phyloP scores from a whole-genome alignment of 2,329 filamentous ascomycete species.

The Byssoonygena ceratinophila region DNA sequence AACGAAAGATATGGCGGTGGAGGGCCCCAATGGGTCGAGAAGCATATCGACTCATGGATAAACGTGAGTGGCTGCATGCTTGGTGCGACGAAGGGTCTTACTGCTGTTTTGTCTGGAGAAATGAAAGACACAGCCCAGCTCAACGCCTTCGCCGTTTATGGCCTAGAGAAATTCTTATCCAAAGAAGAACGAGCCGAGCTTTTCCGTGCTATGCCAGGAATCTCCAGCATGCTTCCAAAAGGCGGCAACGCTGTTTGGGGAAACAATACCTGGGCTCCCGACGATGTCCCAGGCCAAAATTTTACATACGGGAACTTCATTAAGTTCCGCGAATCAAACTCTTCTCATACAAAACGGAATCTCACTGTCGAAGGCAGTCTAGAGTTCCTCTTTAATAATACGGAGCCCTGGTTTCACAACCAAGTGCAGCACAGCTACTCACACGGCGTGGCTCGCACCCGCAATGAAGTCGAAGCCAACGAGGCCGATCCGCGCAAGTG shows the following conservation, averaged over 20 bases:
- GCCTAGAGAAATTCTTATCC: constrained; percentile 87
- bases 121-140: constrained; percentile 98
- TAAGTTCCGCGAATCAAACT: constrained; percentile 63
- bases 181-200: constrained; percentile 85
- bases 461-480: constrained; percentile 69
- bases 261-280: constrained; percentile 73
- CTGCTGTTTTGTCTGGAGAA: constrained; percentile 84
- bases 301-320: constrained; percentile 70
- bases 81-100: constrained; percentile 79
- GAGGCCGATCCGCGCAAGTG: constrained; percentile 70
- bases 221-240: constrained; percentile 91
- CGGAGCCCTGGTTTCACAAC: constrained; percentile 75
- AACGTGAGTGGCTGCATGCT: constrained; percentile 98
- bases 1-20: constrained; percentile 65
- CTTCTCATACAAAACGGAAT: constrained; percentile 55
- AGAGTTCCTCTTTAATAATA: constrained; percentile 63
- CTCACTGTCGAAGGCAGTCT: constrained; percentile 71
- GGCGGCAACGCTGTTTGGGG: constrained; percentile 95
- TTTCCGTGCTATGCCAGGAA: constrained; percentile 92
- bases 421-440: constrained; percentile 69
- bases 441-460: constrained; percentile 72
- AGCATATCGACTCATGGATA: constrained; percentile 86
- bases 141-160: constrained; percentile 92
- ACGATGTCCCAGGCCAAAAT: constrained; percentile 65
- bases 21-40: constrained; percentile 80